Evolutionary conservation across 768 basidiomycete species (phyloP), one percentile per base, ranked within the genome.

Genomic region (Boletus rubroflammeus): DNA sequence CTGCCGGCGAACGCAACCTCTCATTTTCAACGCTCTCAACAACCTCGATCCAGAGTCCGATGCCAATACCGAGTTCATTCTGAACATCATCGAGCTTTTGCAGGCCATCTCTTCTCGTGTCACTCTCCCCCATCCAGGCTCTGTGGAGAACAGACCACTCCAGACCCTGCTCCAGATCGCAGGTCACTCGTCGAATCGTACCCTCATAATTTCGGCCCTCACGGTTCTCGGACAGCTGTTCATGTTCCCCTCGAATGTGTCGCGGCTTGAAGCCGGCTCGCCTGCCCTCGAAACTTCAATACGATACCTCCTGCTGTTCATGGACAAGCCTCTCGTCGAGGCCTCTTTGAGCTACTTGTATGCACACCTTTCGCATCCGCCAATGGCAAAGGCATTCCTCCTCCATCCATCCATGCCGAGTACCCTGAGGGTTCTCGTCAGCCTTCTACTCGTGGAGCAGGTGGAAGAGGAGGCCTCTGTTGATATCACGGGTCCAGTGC

Each of bases 331-430:
- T 11, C 76, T 93, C 26, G 75, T 89, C 4, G 87, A 89, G 48
- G 82, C 85, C 6, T 84, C 81, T 49, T 65, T 93, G 42, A 89
- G 86, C 68, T 90, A 84, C 63, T 65, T 93, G 14, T 90, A 90
- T 64, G 74, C 80, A 7, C 88, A 92, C 67, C 74, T 93, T 21
- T 86, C 89, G 5, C 78, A 88, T 64, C 80, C 84, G 8, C 72
- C 84, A 7, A 85, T 89, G 81, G 84, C 86, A 19, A 87, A 88
- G 61, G 82, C 85, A 6, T 92, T 93, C 64, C 72, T 93, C 41
- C 76, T 86, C 17, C 84, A 85, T 63, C 75, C 81, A 1, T 78
- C 83, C 47, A 85, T 93, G 82, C 80, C 85, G 4, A 80, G 79
- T 38, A 83, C 86, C 9, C 72, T 92, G 44, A 83, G 80, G 57